Base-by-base conservation (phyloP, 1,284 basidiomycete genomes). In the Chiua sp. region DNA sequence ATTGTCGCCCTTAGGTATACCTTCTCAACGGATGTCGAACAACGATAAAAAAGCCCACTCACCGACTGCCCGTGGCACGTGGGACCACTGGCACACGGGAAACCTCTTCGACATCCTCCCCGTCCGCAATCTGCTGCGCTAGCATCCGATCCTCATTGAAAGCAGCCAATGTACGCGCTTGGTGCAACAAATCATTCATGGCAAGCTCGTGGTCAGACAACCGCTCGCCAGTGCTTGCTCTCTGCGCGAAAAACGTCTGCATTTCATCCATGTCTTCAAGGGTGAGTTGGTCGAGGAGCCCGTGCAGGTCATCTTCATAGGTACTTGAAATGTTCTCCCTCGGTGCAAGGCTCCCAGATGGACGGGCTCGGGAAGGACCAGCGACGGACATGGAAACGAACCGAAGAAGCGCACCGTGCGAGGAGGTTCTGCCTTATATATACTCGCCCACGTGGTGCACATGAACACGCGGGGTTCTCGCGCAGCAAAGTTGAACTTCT, bases 121-220 rank as follows among this genome's bases (percentile, higher is more conserved):
- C 69, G 3, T 33, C 42, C 22, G 67, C 65, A 10, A 72, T 57
- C 3, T 46, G 53, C 26, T 58, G 61, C 4, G 72, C 72, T 48
- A 73, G 50, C 4, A 39, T 53, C 33, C 60, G 61, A 39, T 73
- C 72, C 10, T 68, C 51, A 48, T 71, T 46, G 11, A 69, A 28
- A n/a, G 46, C 18, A 3, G 44, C 58, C 33, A 75, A 22, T 8
- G 55, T 59, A 47, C 55, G 63, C 11, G 63, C 71, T 30, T 75
- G 71, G 39, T 71, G 63, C 13, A 73, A 32, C 5, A 75, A 59
- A 39, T 72, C 56, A 20, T 59, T 63, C 56, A 73, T 60, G 10
- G 74, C 72, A 6, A 73, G 2, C 8, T 73, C 73, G 7, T 61
- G 60, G 42, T 73, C 72, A 3, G 68, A 63, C 37, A 71, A 33